phyloP scores from a whole-genome alignment of 2,329 filamentous ascomycete species.

The Colletotrichum tanaceti region DNA sequence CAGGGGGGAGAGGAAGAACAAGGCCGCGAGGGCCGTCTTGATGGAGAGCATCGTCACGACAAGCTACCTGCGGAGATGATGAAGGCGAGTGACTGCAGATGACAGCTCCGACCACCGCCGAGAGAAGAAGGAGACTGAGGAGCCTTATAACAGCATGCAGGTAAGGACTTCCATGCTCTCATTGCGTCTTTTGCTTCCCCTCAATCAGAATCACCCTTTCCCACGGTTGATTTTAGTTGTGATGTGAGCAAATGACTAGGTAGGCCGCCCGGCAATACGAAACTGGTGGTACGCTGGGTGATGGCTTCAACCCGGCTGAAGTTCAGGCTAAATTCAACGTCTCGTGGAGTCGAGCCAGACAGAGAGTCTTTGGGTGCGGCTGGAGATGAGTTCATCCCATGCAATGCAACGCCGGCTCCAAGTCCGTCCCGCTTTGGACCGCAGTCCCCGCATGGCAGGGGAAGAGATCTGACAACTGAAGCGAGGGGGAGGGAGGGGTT shows the following conservation, averaged over 20 bases:
- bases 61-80: slow-evolving; percentile 1
- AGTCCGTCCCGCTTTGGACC: slow-evolving; percentile 21
- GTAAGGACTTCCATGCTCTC: neutral
- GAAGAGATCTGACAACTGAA: slow-evolving; percentile 19
- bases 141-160: slow-evolving; percentile 1
- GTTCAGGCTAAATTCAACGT: slow-evolving; percentile 38
- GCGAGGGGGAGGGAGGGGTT: neutral
- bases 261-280: slow-evolving; percentile 30
- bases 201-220: slow-evolving; percentile 20
- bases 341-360: slow-evolving; percentile 13
- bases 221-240: slow-evolving; percentile 4
- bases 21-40: slow-evolving; percentile 37
- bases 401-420: slow-evolving; percentile 29
- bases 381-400: slow-evolving; percentile 37
- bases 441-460: slow-evolving; percentile 22
- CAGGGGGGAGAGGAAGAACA: slow-evolving; percentile 27
- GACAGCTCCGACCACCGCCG: neutral
- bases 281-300: slow-evolving; percentile 15
- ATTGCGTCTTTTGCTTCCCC: slow-evolving; percentile 27
- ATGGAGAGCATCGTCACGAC: slow-evolving; percentile 22
- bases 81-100: slow-evolving; percentile 1
- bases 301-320: slow-evolving; percentile 20
- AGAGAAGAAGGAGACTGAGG: neutral
- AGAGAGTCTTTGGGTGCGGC: slow-evolving; percentile 15
- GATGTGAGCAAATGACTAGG: slow-evolving; percentile 12